Evolutionary conservation across 2,329 filamentous ascomycete genomes (phyloP).

Genomic region (Aspergillus persii): DNA sequence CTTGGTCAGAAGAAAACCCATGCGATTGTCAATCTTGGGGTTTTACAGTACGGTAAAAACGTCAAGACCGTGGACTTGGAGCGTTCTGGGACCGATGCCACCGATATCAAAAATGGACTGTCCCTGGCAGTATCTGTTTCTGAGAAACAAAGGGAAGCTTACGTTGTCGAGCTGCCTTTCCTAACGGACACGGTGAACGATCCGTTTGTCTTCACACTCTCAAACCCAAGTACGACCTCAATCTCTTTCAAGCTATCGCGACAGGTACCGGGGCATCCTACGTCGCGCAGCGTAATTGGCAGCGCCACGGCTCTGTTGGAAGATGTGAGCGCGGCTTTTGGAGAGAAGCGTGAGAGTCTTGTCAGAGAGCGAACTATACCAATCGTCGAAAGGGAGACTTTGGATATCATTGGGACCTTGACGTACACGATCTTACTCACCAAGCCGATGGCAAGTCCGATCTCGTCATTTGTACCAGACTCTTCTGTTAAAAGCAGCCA

Average conservation of each 20-base stretch:
- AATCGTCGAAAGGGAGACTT: constrained; percentile 29
- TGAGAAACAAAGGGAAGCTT: background rate
- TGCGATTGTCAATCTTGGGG: constrained; percentile 11
- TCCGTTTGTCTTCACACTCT: constrained; percentile 9
- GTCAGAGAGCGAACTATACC: constrained; percentile 33
- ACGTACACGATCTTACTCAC: constrained; percentile 35
- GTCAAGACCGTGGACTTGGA: constrained; percentile 4
- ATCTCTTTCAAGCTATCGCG: constrained; percentile 7
- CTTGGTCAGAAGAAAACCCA: background rate
- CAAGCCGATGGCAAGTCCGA: background rate
- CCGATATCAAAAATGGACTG: background rate
- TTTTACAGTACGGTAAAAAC: constrained; percentile 4
- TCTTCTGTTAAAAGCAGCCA: background rate
- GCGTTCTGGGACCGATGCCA: background rate
- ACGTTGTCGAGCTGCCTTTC: constrained; percentile 4
- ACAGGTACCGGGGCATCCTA: background rate
- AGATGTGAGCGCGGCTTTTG: constrained; percentile 22
- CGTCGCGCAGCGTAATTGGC: background rate
- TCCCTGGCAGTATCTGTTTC: constrained; percentile 8
- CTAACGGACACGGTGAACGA: constrained; percentile 11
- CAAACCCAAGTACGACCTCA: constrained; percentile 1
- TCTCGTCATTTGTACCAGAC: background rate
- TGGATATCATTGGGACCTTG: constrained; percentile 31
- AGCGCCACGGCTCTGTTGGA: constrained; percentile 20
- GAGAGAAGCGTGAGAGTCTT: constrained; percentile 30